Evolutionary conservation across 257 asterid genomes (phyloP).

Genomic region (Ajuga chamaepitys): DNA sequence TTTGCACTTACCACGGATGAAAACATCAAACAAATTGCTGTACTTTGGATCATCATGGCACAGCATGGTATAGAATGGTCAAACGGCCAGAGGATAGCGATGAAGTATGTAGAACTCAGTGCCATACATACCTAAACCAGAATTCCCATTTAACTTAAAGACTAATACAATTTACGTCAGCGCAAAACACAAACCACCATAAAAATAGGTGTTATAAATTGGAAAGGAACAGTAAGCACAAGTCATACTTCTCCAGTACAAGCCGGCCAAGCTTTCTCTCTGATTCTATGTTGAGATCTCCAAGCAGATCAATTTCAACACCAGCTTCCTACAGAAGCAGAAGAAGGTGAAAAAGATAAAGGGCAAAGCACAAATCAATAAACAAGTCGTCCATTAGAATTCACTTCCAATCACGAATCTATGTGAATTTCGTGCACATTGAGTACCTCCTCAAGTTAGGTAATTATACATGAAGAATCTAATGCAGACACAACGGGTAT

Average conservation of each 20-base stretch:
- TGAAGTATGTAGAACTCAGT: conserved; percentile 97
- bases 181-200: not conserved
- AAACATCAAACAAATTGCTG: conserved; percentile 89
- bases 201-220: not conserved
- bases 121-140: conserved; percentile 56
- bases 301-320: conserved; percentile 72
- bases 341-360: not conserved
- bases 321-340: conserved; percentile 71
- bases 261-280: conserved; percentile 88
- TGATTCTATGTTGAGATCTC: conserved; percentile 85
- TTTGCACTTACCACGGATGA: conserved; percentile 58
- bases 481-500: not conserved
- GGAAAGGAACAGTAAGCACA: conserved; percentile 1
- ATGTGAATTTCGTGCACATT: no score
- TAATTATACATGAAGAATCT: not conserved
- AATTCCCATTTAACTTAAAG: not conserved
- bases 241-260: conserved; percentile 63
- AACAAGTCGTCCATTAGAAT: no score
- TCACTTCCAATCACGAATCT: no score
- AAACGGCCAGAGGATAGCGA: conserved; percentile 75
- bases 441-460: no score
- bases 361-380: no score
- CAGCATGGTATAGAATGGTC: conserved; percentile 95
- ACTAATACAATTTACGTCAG: no score
- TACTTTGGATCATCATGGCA: conserved; percentile 53